Evolutionary conservation across 139 green algal genomes (phyloP), one percentile per base, ranked within the genome.

Genomic region (Micractinium sp.): DNA sequence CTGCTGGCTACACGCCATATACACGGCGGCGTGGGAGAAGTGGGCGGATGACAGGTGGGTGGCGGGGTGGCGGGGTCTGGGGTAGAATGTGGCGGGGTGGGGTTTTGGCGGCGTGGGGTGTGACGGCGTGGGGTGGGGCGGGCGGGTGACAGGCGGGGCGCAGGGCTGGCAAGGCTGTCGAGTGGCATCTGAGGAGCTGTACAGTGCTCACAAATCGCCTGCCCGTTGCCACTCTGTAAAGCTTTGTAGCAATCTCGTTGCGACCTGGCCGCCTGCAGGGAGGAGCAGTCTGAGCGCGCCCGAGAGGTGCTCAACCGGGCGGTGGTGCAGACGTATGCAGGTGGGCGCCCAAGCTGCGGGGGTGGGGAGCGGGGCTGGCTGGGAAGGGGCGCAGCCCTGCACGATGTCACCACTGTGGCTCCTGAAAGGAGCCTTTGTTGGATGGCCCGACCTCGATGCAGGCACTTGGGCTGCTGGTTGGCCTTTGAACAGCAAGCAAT

Each of bases 1-100:
- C 47, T 82, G 71, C 85, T 81, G 47, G 71, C 85, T 88, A n/a
- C 85, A 88, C n/a, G 19, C 31, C 19, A 88, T 88, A 31, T 82
- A 88, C 47, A 69, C 53, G 12, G 41, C 53, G 0, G 85, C 85
- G 15, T 88, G 79, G 16, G 85, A 88, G 39, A 47, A 47, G 3
- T 88, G 85, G 85, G 14, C 73, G 69, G 85, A 88, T 14, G 85
- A 71, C 53, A 63, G 78, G 78, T 67, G 47, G 23, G 77, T 27
- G 20, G 2, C 2, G 63, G 63, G 47, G 47, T 56, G 47, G 47
- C 47, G 7, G 47, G 9, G 47, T 56, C 7, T 56, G 47, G 47
- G 47, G n/a, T n/a, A n/a, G n/a, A n/a, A 56, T 56, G 7, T 56
- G 47, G 9, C 9, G 47, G 47, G 5, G 47, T 56, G 47, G 7